phyloP scores from a whole-genome alignment of 352 stramenopile species.

The Phytophthora aleatoria region DNA sequence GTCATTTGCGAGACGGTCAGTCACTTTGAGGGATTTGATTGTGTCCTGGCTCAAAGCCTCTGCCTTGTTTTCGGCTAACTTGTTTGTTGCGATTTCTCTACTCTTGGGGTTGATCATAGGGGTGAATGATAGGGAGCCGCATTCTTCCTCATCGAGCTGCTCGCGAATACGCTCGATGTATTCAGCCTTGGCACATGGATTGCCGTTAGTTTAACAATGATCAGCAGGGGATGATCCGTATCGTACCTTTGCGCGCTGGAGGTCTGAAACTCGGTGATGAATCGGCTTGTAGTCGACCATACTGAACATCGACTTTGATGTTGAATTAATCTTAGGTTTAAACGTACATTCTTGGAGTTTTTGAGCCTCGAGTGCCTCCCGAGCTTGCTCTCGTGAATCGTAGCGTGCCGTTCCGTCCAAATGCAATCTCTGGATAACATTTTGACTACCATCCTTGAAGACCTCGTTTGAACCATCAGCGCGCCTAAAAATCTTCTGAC shows the following conservation, averaged over 20 bases:
- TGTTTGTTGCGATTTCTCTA: slow-evolving; percentile 58
- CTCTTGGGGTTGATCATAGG: slow-evolving; percentile 74
- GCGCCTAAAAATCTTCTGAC: slow-evolving; percentile 27
- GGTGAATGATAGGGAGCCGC: slow-evolving; percentile 41
- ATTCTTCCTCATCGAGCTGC: slow-evolving; percentile 49
- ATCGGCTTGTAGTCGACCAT: slow-evolving; percentile 68
- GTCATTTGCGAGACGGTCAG: slow-evolving; percentile 57
- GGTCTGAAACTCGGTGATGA: slow-evolving; percentile 59
- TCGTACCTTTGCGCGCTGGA: slow-evolving; percentile 74
- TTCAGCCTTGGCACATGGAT: slow-evolving; percentile 31
- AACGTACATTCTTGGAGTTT: slow-evolving; percentile 70
- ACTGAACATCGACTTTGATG: slow-evolving; percentile 44
- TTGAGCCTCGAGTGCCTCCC: slow-evolving; percentile 53
- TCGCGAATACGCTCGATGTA: slow-evolving; percentile 54
- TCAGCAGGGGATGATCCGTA: neutral
- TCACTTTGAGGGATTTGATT: slow-evolving; percentile 40
- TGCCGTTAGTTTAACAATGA: slow-evolving; percentile 2
- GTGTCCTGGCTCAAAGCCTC: slow-evolving; percentile 8
- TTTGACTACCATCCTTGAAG: slow-evolving; percentile 23
- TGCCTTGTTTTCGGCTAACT: slow-evolving; percentile 35
- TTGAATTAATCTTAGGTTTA: slow-evolving; percentile 63
- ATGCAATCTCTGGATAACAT: slow-evolving; percentile 64
- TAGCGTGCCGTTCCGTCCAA: slow-evolving; percentile 63
- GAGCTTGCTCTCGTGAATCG: slow-evolving; percentile 56
- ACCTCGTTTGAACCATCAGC: slow-evolving; percentile 5